phyloP scores from a whole-genome alignment of 176 grass and related monocot species.

The Puccinellia tenuiflora region DNA sequence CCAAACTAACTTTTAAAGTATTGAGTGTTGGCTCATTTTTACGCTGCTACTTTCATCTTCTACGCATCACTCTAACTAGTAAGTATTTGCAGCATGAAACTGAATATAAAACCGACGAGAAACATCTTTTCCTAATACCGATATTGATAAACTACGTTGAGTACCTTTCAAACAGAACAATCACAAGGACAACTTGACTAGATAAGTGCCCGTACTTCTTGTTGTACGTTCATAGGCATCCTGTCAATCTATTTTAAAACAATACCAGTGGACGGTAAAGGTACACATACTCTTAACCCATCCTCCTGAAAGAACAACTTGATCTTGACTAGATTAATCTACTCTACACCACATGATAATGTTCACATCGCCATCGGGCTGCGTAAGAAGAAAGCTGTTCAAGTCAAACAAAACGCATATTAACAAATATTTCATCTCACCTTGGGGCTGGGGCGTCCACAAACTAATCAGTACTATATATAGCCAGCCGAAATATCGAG shows the following conservation, averaged over 20 bases:
- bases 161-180: neutral
- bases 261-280: neutral
- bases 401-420: conserved; percentile 1
- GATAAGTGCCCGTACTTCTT: conserved; percentile 32
- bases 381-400: neutral
- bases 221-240: neutral
- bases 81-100: neutral
- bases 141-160: neutral
- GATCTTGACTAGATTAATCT: conserved; percentile 6
- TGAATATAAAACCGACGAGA: neutral
- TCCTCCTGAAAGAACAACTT: neutral
- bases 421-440: conserved; percentile 4
- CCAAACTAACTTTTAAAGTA: too few relatives aligned
- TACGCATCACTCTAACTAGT: neutral
- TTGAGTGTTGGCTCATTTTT: too few relatives aligned
- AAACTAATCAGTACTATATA: neutral
- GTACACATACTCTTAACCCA: conserved; percentile 1
- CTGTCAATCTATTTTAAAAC: neutral
- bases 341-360: neutral
- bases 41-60: neutral
- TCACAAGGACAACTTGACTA: neutral
- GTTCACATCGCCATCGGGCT: neutral
- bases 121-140: neutral
- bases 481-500: neutral
- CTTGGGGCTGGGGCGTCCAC: neutral